Evolutionary conservation across 768 basidiomycete genomes (phyloP).

Genomic region (Sarcodon aspratus): DNA sequence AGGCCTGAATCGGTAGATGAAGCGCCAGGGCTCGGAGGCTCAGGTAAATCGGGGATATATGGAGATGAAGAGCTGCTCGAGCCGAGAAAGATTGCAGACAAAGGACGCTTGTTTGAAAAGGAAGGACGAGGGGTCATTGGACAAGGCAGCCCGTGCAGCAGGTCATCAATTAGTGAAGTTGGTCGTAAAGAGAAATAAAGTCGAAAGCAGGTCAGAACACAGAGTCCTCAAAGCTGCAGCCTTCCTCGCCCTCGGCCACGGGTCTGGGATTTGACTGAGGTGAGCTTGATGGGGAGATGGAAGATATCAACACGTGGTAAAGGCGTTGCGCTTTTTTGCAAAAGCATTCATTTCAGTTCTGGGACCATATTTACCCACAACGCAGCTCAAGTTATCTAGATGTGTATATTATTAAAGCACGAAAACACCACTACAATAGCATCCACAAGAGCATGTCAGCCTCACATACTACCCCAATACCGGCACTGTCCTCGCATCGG

Average conservation of each 20-base stretch:
- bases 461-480: constrained; percentile 76
- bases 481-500: constrained; percentile 68
- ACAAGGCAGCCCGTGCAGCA: constrained; percentile 2
- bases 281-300: not conserved
- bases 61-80: constrained; percentile 26
- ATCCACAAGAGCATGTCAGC: constrained; percentile 37
- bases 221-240: too few species aligned
- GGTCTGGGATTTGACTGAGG: not conserved
- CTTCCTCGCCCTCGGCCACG: too few species aligned
- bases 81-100: constrained; percentile 52
- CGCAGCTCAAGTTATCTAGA: too few species aligned
- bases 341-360: too few species aligned
- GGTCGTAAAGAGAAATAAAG: constrained; percentile 1
- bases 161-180: constrained; percentile 6
- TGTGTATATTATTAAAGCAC: too few species aligned
- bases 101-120: constrained; percentile 33
- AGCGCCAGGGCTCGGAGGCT: constrained; percentile 52
- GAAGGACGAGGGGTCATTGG: constrained; percentile 40
- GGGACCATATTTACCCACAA: too few species aligned
- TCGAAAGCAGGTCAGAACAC: not conserved
- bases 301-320: not conserved
- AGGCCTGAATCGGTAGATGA: constrained; percentile 50
- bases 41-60: constrained; percentile 56
- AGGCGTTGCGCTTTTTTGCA: not conserved
- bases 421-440: too few species aligned